Evolutionary conservation across 176 grass and related monocot genomes (phyloP), one percentile per base, ranked within the genome.

Genomic region (Lolium rigidum): DNA sequence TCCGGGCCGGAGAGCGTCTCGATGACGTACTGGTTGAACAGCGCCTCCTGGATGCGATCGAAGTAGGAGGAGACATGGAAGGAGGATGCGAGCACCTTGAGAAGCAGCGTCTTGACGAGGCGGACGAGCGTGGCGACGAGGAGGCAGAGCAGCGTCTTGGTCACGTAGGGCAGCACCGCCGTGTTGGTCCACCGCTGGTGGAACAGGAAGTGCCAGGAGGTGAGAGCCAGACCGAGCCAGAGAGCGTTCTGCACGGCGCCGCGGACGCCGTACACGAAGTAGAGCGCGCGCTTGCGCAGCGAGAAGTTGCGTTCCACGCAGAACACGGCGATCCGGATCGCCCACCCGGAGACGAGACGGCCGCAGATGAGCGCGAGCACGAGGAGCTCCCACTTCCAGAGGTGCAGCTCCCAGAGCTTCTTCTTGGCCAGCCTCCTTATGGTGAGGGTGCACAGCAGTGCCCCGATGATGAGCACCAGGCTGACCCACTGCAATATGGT

Each of bases 41-140:
- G 55, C 21, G 95, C 92, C 52, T 97, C 92, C 43, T 94, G 95
- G 39, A 97, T 97, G 65, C 95, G 88, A 52, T 97, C 95, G 7
- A 97, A 97, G 65, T 92, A 97, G 21, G 95, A 86, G 10, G 88
- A 92, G 43, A 94, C 90, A 81, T 97, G 95, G 75, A 97, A 97
- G 44, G 90, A 94, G 0, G 95, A 97, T 0, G 94, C 94, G 74
- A 96, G 80, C 37, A 95, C 88, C 94, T 98, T 98, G 81, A 95
- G 31, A 25, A 98, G 74, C 85, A 98, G 68, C 0, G 94, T 94
- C 83, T 97, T 97, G 68, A 87, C 65, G 13, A 91, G 92, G 55
- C 94, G 93, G 38, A 98, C 51, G 22, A 95, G 81, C 6, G 91
- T 84, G 28, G 92, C 93, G 1, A 94, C 66, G 47, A 98, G 81